phyloP scores from a whole-genome alignment of 306 rosid genomes.

The Trichosanthes cucumerina region DNA sequence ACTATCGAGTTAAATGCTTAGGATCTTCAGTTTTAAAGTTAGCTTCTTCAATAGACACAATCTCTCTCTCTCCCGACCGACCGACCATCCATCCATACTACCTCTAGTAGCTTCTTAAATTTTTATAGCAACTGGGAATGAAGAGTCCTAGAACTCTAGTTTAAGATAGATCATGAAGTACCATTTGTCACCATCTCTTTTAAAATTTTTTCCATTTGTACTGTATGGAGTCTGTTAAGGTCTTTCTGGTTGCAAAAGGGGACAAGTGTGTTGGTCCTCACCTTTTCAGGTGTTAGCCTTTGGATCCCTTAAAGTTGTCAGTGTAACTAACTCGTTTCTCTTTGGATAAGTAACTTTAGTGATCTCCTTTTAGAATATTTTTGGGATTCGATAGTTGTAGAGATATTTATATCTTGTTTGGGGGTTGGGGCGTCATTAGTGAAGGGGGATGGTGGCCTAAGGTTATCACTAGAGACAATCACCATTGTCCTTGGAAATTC shows the following conservation, averaged over 20 bases:
- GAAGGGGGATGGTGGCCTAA: not conserved
- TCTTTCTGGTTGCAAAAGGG: not conserved
- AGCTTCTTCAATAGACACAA: not conserved
- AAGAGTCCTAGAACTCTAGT: not conserved
- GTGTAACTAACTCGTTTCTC: not conserved
- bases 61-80: not conserved
- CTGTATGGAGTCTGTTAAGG: not conserved
- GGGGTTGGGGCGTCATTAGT: not conserved
- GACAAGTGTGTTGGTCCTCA: not conserved
- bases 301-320: not conserved
- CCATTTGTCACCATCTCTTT: not conserved
- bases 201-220: not conserved
- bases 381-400: not conserved
- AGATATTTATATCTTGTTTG: not conserved
- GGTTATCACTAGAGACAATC: not conserved
- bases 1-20: not conserved
- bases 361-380: not conserved
- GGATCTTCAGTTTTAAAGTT: not conserved
- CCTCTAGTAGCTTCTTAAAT: not conserved
- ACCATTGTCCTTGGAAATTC: not conserved
- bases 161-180: not conserved
- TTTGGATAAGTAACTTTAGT: not conserved
- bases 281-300: not conserved
- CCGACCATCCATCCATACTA: not conserved
- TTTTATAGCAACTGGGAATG: not conserved